Evolutionary conservation across 2,329 filamentous ascomycete genomes (phyloP).

Genomic region (Alternaria infectoria): DNA sequence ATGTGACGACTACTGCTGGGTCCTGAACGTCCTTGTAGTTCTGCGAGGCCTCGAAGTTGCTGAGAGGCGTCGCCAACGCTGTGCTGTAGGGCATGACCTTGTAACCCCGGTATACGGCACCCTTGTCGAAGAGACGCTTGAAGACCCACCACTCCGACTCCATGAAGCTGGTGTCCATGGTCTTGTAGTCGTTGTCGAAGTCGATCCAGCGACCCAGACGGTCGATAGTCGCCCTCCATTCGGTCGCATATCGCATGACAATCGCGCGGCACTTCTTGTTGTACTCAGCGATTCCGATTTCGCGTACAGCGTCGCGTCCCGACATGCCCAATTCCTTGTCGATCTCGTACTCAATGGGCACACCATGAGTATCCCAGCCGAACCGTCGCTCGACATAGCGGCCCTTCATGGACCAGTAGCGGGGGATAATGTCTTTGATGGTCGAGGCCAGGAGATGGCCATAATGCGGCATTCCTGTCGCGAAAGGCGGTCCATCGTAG

Average conservation of each 20-base stretch:
- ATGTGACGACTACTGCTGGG: conserved; percentile 85
- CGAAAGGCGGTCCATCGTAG: conserved; percentile 73
- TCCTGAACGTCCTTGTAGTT: conserved; percentile 95
- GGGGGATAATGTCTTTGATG: conserved; percentile 95
- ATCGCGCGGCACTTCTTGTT: conserved; percentile 91
- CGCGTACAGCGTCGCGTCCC: conserved; percentile 82
- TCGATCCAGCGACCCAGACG: conserved; percentile 94
- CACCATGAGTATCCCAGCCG: conserved; percentile 93
- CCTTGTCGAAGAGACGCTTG: conserved; percentile 90
- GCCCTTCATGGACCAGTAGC: conserved; percentile 98
- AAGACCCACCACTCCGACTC: conserved; percentile 97
- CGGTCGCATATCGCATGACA: conserved; percentile 86
- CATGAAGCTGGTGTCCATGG: conserved; percentile 96
- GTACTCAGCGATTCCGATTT: conserved; percentile 87
- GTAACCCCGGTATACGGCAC: conserved; percentile 85
- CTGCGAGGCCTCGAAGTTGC: conserved; percentile 92
- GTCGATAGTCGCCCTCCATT: conserved; percentile 89
- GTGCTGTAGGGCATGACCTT: conserved; percentile 96
- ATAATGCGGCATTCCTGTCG: conserved; percentile 68
- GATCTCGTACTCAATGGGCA: conserved; percentile 96
- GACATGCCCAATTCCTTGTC: conserved; percentile 94
- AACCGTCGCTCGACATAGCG: conserved; percentile 91
- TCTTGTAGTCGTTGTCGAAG: conserved; percentile 98
- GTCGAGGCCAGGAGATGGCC: conserved; percentile 86
- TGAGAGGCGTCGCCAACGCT: conserved; percentile 84